Percentiles rank a stretch among this genome's conserved stretches.
Conservation (phyloP, 495 filamentous ascomycete species). For the Pyrenula massariospora region DNA sequence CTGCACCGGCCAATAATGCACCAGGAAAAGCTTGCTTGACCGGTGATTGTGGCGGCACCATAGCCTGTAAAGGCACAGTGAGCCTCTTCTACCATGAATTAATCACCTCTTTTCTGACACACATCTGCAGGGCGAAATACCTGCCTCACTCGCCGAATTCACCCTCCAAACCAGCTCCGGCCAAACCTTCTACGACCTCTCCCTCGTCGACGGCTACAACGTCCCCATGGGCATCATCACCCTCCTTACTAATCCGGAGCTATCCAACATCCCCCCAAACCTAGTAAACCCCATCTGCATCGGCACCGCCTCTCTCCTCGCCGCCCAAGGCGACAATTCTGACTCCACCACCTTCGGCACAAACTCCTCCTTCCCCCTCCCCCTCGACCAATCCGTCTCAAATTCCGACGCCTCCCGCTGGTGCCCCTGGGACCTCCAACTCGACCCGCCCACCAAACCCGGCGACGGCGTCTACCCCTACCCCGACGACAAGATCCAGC, state of each 20-base stretch:
- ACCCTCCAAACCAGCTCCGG: constrained; percentile 45
- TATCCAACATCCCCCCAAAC: constrained; percentile 53
- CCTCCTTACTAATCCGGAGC: constrained; percentile 37
- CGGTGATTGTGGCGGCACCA: constrained; percentile 58
- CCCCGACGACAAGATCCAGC: constrained; percentile 52
- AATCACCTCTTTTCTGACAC: constrained; percentile 43
- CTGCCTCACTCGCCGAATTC: constrained; percentile 65
- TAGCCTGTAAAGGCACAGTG: constrained; percentile 55
- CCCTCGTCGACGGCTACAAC: constrained; percentile 78
- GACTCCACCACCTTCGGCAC: constrained; percentile 23
- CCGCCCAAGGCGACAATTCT: constrained; percentile 6
- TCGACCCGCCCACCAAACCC: constrained; percentile 48
- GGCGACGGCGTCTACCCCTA: constrained; percentile 63
- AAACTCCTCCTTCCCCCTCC: constrained; percentile 49
- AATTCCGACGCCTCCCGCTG: constrained; percentile 41
- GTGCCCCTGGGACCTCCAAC: constrained; percentile 70
- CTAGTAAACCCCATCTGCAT: constrained; percentile 65
- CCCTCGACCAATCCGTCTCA: constrained; percentile 43
- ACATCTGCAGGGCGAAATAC: constrained; percentile 62
- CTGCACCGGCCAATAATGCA: constrained; percentile 30
- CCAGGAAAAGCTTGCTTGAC: constrained; percentile 50
- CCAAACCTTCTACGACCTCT: constrained; percentile 73
- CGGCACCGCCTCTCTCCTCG: constrained; percentile 46
- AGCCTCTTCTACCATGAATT: constrained; percentile 63
- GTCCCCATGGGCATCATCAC: constrained; percentile 58